These are phyloP conservation scores for Globisporangium nagaii DNA, from an alignment of 352 stramenopile species.

Conservation along the genomic window DNA sequence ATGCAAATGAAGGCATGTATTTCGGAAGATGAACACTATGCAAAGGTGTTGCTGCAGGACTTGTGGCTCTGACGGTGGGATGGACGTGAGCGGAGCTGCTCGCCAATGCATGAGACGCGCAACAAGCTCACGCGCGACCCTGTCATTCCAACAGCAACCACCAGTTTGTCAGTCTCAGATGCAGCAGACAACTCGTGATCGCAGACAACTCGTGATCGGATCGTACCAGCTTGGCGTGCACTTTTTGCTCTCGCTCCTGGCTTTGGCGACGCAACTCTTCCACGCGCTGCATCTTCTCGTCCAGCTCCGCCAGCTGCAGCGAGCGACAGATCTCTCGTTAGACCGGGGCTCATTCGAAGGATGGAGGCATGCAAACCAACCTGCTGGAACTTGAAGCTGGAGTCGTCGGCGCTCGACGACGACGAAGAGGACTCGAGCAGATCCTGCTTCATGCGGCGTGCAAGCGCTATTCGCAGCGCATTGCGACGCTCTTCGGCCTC, in stretches of 20 bases:
- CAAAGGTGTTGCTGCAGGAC: too few species aligned
- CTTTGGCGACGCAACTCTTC: conserved; percentile 61
- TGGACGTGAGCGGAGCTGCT: too few species aligned
- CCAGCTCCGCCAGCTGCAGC: conserved; percentile 51
- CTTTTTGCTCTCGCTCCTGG: conserved; percentile 55
- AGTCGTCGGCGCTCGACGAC: conserved; percentile 12
- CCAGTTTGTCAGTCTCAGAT: too few species aligned
- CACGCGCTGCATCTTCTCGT: conserved; percentile 75
- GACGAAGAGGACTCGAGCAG: conserved; percentile 36
- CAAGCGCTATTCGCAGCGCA: conserved; percentile 61
- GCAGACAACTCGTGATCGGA: neutral
- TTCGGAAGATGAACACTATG: too few species aligned
- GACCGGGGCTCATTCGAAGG: too few species aligned
- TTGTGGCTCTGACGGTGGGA: too few species aligned
- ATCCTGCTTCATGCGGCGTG: conserved; percentile 78
- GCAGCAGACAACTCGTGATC: too few species aligned
- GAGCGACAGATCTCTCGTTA: too few species aligned
- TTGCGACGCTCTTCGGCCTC: conserved; percentile 68
- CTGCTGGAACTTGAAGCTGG: conserved; percentile 52
- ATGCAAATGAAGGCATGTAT: too few species aligned
- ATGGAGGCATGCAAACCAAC: conserved; percentile 20
- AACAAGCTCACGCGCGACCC: too few species aligned
- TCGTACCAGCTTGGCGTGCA: conserved; percentile 46
- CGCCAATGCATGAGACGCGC: too few species aligned
- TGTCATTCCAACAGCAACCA: too few species aligned